Conservation (phyloP, 257 asterid species). For the Solanum sitiens region DNA sequence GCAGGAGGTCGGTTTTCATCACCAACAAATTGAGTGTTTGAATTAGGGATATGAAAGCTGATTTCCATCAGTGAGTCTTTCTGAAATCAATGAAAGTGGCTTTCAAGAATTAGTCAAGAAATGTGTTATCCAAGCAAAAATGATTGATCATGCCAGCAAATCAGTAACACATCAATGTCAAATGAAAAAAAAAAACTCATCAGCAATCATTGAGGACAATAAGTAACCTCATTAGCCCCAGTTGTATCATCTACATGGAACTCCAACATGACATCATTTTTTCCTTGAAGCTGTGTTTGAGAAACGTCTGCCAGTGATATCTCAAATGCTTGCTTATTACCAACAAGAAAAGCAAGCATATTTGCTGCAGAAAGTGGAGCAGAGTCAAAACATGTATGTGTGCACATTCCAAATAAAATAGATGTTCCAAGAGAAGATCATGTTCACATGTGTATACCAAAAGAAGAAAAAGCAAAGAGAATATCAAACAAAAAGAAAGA, state of each 20-base stretch:
- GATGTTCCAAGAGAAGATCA: not conserved
- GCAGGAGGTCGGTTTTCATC: conserved; percentile 87
- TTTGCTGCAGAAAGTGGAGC: conserved; percentile 39
- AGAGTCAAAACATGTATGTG: not conserved
- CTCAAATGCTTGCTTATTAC: conserved; percentile 88
- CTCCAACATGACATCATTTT: conserved; percentile 90
- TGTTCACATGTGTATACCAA: not conserved
- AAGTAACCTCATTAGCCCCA: conserved; percentile 86
- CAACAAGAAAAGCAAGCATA: conserved; percentile 72
- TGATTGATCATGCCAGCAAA: not conserved
- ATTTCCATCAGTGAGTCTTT: conserved; percentile 98
- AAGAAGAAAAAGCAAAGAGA: not conserved
- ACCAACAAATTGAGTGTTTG: conserved; percentile 89
- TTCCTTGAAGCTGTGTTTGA: conserved; percentile 96
- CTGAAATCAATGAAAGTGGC: conserved; percentile 27
- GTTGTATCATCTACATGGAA: conserved; percentile 94
- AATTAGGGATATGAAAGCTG: conserved; percentile 87
- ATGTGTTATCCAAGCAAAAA: not conserved
- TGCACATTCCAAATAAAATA: not conserved
- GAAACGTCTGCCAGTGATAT: conserved; percentile 91
- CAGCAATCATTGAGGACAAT: not conserved
- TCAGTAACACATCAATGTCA: not conserved
- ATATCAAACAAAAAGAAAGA: not conserved
- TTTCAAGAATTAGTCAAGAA: not conserved
- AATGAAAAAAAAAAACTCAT: not conserved